Evolutionary conservation across 163 green algal species (phyloP), one percentile per base, ranked within the genome.

Genomic region (Scenedesmus sp.): DNA sequence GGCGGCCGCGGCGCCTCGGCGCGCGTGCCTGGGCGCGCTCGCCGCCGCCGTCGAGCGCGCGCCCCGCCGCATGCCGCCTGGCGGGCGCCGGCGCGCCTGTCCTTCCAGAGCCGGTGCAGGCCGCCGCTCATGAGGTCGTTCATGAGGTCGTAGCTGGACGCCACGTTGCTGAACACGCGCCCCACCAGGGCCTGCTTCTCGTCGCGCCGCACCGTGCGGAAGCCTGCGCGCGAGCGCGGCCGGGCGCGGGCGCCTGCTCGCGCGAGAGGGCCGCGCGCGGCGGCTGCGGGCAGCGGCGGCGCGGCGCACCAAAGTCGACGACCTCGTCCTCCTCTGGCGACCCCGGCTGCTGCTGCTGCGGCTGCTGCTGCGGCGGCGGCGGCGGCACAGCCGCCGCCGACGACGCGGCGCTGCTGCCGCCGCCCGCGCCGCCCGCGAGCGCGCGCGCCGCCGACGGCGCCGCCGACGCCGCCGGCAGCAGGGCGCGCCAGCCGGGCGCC

Each of bases 61-160:
- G n/a, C n/a, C n/a, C n/a, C n/a, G n/a, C n/a, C n/a, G n/a, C n/a
- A n/a, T n/a, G n/a, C n/a, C n/a, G n/a, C n/a, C 39, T 47, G 39
- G 39, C 39, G 39, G 4, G 33, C 31, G 14, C 26, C n/a, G n/a
- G 20, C 62, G 24, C 65, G 85, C 85, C 76, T 82, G 79, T 86
- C 79, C 54, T 89, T 89, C 95, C 95, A 98, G 26, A 98, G 57
- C 1, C 94, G 87, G 76, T 99, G 95, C 81, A 98, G 58, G 15
- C 95, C 95, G 1, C 83, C 93, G 70, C 93, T 98, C 97, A 99
- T 99, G 17, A 99, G 78, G 85, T 99, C 97, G 71, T 99, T 99
- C 97, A 99, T 99, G 6, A 97, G 63, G 78, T 99, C 97, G 62
- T 99, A 99, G 17, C 82, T 93, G 6, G 81, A 77, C 0, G 96